These are phyloP conservation scores for Piper longum DNA, from an alignment of 164 flowering plant species.

Conservation along the genomic window DNA sequence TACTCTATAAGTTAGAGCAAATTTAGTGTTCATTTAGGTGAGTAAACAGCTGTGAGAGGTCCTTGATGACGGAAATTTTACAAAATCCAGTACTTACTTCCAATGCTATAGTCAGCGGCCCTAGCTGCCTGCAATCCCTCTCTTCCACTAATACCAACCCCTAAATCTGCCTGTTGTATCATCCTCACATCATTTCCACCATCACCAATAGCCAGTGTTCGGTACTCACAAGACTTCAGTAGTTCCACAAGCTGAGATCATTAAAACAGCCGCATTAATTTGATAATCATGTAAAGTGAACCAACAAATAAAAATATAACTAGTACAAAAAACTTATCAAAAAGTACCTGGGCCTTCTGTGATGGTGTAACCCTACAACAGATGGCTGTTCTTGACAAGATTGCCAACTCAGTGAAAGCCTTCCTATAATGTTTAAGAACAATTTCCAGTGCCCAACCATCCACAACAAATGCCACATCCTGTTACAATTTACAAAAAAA, in stretches of 20 bases:
- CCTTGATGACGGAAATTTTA: too few species aligned
- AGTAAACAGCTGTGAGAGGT: too few species aligned
- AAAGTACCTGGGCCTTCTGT: slow-evolving; percentile 87
- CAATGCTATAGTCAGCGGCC: slow-evolving; percentile 99
- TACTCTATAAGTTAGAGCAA: too few species aligned
- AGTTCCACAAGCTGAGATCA: slow-evolving; percentile 80
- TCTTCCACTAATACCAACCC: slow-evolving; percentile 98
- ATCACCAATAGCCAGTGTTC: slow-evolving; percentile 97
- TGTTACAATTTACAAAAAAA: slow-evolving; percentile 8
- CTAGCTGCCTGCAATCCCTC: slow-evolving; percentile 99
- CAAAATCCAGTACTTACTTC: slow-evolving; percentile 45
- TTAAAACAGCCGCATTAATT: not conserved
- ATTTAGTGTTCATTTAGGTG: too few species aligned
- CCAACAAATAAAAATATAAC: too few species aligned
- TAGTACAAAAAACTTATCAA: not conserved
- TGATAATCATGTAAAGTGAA: not conserved
- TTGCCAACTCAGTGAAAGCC: slow-evolving; percentile 86
- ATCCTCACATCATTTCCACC: slow-evolving; percentile 99
- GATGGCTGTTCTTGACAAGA: slow-evolving; percentile 87
- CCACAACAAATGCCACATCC: slow-evolving; percentile 99
- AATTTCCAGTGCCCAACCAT: slow-evolving; percentile 99
- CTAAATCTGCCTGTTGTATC: slow-evolving; percentile 99
- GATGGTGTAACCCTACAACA: slow-evolving; percentile 99
- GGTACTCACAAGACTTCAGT: slow-evolving; percentile 81
- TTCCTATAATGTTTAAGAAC: slow-evolving; percentile 60